Base-by-base conservation (phyloP, 2,329 filamentous ascomycete genomes). In the Hymenoscyphus occultus region DNA sequence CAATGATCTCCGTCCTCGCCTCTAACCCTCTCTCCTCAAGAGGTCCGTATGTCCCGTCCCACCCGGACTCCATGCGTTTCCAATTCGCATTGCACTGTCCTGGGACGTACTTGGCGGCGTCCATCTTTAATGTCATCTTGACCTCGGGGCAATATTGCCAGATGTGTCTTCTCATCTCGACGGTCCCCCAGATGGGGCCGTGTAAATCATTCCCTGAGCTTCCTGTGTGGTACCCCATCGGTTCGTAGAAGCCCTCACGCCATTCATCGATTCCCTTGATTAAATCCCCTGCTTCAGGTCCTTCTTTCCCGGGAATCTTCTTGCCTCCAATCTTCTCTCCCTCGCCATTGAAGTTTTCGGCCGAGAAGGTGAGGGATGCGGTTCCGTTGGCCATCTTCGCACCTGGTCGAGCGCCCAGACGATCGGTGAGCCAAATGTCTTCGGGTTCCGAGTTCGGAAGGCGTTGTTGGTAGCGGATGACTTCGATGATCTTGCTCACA, bases 121-220 rank as follows among this genome's bases (percentile, higher is more conserved):
- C 82, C 83, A 86, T 86, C 60, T 76, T 75, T 35, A 86, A 73
- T 57, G 80, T 84, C 78, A 86, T 83, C 77, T 85, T 86, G 39
- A 86, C 78, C 72, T 86, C 84, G 1, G 84, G 84, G 66, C 84
- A 86, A 73, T 86, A 86, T 35, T 80, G 77, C 80, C 81, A 85
- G 54, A 86, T 81, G 66, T 84, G 80, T 66, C 78, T 78, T 32
- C 84, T 76, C 71, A 77, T 70, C 67, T 78, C 76, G 0, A 79
- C 80, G 4, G 76, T 79, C 32, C 81, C 81, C 83, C 83, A 86
- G 51, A 85, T 79, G 1, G 74, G 76, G 12, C 70, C 65, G 66
- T 83, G 80, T 19, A 85, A 74, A 61, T 72, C 78, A 13, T 71
- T 71, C 59, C 84, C 83, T 62, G 79, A 80, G 7, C 80, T 80